phyloP scores from a whole-genome alignment of 1,284 basidiomycete species.

The Phaffia rhodozyma region DNA sequence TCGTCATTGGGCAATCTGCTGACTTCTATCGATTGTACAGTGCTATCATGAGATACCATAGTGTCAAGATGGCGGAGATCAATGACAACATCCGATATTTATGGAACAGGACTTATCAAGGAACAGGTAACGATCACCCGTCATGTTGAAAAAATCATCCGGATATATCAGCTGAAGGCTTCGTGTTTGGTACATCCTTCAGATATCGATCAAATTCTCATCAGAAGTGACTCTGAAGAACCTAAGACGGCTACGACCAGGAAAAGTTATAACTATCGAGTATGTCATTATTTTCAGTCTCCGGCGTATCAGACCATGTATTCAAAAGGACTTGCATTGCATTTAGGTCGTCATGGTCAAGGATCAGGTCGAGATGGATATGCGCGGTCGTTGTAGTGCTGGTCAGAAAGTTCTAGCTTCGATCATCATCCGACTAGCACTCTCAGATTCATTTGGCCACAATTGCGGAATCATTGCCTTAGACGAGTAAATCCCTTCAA shows the following conservation, averaged over 20 bases:
- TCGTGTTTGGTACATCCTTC: conserved; percentile 10
- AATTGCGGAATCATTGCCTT: conserved; percentile 95
- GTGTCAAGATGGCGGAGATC: conserved; percentile 99
- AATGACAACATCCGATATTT: conserved; percentile 91
- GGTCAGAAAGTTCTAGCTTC: conserved; percentile 98
- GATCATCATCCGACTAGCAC: conserved; percentile 96
- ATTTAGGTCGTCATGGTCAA: conserved; percentile 94
- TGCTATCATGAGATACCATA: conserved; percentile 96
- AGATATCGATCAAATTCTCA: conserved; percentile 97
- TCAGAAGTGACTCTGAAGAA: conserved; percentile 86
- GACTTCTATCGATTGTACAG: conserved; percentile 37
- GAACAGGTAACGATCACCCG: conserved; percentile 54
- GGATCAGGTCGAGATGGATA: conserved; percentile 98
- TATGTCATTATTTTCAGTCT: conserved; percentile 35
- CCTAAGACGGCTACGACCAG: conserved; percentile 50
- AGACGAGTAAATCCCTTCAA: conserved; percentile 50
- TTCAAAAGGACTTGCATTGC: background rate
- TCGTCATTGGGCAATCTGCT: background rate
- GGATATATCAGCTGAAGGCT: background rate
- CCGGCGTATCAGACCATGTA: background rate
- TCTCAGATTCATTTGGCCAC: conserved; percentile 93
- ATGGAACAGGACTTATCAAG: conserved; percentile 99
- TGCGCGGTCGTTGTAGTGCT: conserved; percentile 95
- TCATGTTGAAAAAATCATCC: background rate
- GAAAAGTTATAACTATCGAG: conserved; percentile 96